Evolutionary conservation across 495 filamentous ascomycete species (phyloP), one percentile per base, ranked within the genome.

Genomic region (Aspergillus biplanus): DNA sequence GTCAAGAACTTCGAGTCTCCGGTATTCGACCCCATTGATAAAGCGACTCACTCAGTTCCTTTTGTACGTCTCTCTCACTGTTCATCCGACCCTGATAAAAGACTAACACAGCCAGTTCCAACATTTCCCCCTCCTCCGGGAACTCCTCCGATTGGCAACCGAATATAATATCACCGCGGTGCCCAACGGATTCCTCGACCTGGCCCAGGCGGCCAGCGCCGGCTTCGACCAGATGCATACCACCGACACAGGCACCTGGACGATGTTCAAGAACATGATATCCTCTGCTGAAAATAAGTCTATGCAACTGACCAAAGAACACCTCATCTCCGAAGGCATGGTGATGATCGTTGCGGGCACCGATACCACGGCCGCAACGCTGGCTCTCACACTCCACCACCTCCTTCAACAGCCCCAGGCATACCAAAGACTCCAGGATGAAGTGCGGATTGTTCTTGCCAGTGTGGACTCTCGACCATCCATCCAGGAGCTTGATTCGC

Each of bases 291-390:
- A 12, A 12, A 52, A 52, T 12, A 52, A 52, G 21, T n/a, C 13
- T 21, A 68, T 76, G 48, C 81, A 83, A 12, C 86, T 87, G 69
- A 71, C 75, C 13, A 81, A 72, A 44, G 75, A 78, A 3, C 84
- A 88, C 58, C 69, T 88, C 4, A 84, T 82, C 79, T 79, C 76
- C 35, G 85, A 88, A 69, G 81, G 80, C 13, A 83, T 84, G 66
- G 63, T 88, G 1, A 73, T 87, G 1, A 62, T 67, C 44, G 52
- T 63, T 65, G 68, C 59, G 42, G 56, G 56, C 12, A 44, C 56
- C 8, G 56, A 59, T 31, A 59, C 56, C 12, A 59, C 56, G 6
- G 56, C 44, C 6, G 44, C 66, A 12, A 66, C 66, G 15, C 69
- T 74, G 59, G 67, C 80, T 0, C 73, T 75, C 21, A 68, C 73